These are phyloP conservation scores for Fusarium keratoplasticum DNA, from an alignment of 2,329 filamentous ascomycete genomes.

Conservation along the genomic window DNA sequence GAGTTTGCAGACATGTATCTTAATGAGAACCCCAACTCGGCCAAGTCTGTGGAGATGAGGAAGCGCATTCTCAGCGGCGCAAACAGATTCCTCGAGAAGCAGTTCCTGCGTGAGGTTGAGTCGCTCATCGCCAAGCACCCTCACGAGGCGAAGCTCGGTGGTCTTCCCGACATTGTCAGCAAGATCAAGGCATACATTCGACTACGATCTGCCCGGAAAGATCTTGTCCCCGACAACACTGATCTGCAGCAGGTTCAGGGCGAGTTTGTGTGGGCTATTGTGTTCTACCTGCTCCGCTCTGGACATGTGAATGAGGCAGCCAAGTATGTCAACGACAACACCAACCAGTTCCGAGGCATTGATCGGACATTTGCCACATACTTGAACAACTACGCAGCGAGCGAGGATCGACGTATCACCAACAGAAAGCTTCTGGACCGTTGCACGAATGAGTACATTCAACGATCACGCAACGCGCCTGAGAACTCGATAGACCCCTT, in stretches of 20 bases:
- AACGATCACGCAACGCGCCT: conserved; percentile 84
- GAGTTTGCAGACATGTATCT: conserved; percentile 82
- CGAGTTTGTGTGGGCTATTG: conserved; percentile 92
- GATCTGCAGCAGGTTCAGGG: conserved; percentile 83
- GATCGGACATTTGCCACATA: conserved; percentile 92
- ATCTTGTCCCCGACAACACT: conserved; percentile 83
- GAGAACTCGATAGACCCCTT: conserved; percentile 93
- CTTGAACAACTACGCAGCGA: conserved; percentile 84
- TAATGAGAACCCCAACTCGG: conserved; percentile 76
- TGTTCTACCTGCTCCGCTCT: conserved; percentile 90
- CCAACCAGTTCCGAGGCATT: conserved; percentile 85
- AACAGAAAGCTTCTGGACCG: conserved; percentile 84
- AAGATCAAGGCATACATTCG: conserved; percentile 95
- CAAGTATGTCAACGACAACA: conserved; percentile 84
- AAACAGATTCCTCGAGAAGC: conserved; percentile 81
- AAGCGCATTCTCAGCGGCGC: conserved; percentile 86
- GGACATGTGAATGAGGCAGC: conserved; percentile 88
- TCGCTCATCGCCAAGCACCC: conserved; percentile 83
- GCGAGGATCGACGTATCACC: conserved; percentile 77
- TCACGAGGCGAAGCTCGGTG: conserved; percentile 88
- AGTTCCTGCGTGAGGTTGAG: conserved; percentile 84
- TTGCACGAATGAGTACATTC: conserved; percentile 90
- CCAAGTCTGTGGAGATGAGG: conserved; percentile 73
- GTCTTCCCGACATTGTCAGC: conserved; percentile 86
- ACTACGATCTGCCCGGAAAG: conserved; percentile 81